phyloP scores from a whole-genome alignment of 257 asterid genomes.

The Solanum pimpinellifolium region DNA sequence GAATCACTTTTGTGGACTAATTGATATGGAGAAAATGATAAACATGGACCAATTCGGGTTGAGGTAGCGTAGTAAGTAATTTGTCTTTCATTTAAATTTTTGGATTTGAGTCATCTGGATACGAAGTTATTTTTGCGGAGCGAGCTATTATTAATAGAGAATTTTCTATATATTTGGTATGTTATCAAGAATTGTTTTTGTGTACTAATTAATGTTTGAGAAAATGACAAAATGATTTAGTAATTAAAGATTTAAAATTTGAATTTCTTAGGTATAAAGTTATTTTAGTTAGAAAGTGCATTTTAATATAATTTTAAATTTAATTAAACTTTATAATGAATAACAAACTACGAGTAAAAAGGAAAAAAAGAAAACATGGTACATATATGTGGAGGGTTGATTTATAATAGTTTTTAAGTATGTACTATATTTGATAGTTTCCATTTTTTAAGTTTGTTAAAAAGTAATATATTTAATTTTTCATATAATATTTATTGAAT shows the following conservation, averaged over 20 bases:
- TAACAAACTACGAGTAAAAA: no score
- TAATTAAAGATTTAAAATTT: no score
- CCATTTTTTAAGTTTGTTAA: no score
- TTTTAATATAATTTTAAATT: no score
- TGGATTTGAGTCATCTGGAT: accelerated
- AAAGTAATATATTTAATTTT: no score
- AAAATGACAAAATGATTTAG: background rate
- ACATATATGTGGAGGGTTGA: background rate
- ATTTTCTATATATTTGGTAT: no score
- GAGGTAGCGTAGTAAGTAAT: background rate
- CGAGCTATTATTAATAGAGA: accelerated
- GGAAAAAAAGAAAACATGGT: background rate
- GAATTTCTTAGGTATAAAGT: no score
- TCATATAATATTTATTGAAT: background rate
- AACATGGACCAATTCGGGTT: background rate
- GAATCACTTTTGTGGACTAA: background rate
- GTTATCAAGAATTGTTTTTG: background rate
- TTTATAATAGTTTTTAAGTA: background rate
- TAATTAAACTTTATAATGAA: accelerated
- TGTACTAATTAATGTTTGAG: no score
- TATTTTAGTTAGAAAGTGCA: accelerated
- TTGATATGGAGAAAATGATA: background rate
- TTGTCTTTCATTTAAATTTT: accelerated
- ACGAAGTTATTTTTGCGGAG: background rate
- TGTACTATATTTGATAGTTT: background rate